Evolutionary conservation across 2,329 filamentous ascomycete species (phyloP).

Genomic region (Fusarium virguliforme): DNA sequence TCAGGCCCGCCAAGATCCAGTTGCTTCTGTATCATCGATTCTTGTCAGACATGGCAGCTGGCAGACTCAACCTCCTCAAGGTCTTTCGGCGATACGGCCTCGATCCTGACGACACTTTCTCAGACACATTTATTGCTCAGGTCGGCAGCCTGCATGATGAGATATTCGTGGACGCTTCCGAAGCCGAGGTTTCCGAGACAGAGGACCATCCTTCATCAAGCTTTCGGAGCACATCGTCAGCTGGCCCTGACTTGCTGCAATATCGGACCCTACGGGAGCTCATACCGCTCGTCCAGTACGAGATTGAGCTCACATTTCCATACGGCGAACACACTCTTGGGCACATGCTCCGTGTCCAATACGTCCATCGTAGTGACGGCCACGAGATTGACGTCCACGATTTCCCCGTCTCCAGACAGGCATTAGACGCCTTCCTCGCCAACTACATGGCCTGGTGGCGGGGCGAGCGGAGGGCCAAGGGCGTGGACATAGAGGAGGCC

Average conservation of each 20-base stretch:
- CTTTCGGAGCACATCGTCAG: slow-evolving; percentile 40
- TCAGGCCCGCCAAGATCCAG: slow-evolving; percentile 87
- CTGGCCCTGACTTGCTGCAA: slow-evolving; percentile 58
- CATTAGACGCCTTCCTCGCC: slow-evolving; percentile 76
- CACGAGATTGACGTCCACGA: slow-evolving; percentile 69
- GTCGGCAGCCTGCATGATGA: slow-evolving; percentile 79
- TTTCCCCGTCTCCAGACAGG: slow-evolving; percentile 76
- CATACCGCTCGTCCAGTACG: slow-evolving; percentile 62
- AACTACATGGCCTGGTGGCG: slow-evolving; percentile 90
- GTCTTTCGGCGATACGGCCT: slow-evolving; percentile 82
- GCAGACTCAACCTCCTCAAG: slow-evolving; percentile 77
- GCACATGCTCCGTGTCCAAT: slow-evolving; percentile 68
- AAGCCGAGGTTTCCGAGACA: slow-evolving; percentile 38
- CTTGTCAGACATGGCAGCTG: slow-evolving; percentile 81
- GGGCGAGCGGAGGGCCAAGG: slow-evolving; percentile 79
- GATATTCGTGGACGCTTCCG: slow-evolving; percentile 70
- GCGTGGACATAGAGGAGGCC: slow-evolving; percentile 86
- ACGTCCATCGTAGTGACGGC: slow-evolving; percentile 68
- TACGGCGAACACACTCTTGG: slow-evolving; percentile 65
- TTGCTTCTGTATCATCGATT: slow-evolving; percentile 92
- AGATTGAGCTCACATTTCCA: slow-evolving; percentile 69
- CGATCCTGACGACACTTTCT: slow-evolving; percentile 77
- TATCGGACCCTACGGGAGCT: slow-evolving; percentile 67
- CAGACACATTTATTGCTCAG: slow-evolving; percentile 84
- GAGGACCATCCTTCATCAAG: slow-evolving; percentile 35